phyloP scores from a whole-genome alignment of 306 rosid genomes.

The Abrus precatorius region DNA sequence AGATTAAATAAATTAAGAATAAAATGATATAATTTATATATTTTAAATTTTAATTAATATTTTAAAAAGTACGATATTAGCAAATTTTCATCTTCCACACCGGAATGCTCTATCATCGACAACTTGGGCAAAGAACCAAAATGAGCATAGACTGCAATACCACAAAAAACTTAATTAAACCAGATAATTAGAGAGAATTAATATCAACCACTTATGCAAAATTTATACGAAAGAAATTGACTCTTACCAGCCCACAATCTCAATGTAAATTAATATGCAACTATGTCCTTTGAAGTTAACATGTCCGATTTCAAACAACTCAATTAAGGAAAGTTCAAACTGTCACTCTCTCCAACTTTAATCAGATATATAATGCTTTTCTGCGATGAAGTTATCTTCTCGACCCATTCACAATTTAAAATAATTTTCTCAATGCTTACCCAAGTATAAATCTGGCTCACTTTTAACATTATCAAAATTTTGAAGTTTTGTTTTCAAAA shows the following conservation, averaged over 20 bases:
- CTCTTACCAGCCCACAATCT: not conserved
- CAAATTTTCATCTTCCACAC: no score
- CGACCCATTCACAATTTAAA: not conserved
- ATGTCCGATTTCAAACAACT: not conserved
- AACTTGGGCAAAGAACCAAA: no score
- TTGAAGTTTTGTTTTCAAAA: no score
- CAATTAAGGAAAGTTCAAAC: not conserved
- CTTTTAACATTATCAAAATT: not conserved
- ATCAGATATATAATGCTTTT: no score
- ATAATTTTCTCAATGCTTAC: not conserved
- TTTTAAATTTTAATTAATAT: no score
- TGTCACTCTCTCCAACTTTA: slow-evolving; percentile 15
- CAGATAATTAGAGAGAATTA: no score
- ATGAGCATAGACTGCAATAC: no score
- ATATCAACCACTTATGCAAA: not conserved
- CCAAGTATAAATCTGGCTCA: not conserved
- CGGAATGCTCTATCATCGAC: no score
- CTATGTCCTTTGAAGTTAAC: not conserved
- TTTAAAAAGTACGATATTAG: no score
- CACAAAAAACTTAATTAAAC: no score
- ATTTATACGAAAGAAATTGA: not conserved
- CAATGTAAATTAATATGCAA: not conserved
- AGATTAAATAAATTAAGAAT: no score
- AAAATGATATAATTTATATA: no score
- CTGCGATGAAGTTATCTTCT: slow-evolving; percentile 3